Evolutionary conservation across 805 yeast species (phyloP).

Genomic region (Lipomyces yamadae): DNA sequence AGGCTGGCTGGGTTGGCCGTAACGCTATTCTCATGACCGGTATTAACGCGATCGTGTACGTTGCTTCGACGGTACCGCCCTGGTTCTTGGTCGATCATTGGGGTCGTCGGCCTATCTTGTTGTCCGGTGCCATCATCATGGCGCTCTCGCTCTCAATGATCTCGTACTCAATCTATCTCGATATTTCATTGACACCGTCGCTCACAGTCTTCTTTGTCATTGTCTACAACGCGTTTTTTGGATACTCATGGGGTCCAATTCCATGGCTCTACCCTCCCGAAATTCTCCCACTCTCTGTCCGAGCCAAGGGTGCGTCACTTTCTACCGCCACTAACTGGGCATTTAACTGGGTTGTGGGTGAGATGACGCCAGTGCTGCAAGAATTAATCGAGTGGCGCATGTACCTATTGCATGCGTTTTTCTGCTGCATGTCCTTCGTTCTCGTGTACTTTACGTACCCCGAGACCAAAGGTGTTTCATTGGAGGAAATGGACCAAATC

Average conservation of each 20-base stretch:
- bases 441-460: slow-evolving; percentile 78
- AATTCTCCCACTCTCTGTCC: slow-evolving; percentile 74
- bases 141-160: slow-evolving; percentile 68
- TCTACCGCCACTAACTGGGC: slow-evolving; percentile 94
- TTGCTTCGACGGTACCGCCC: slow-evolving; percentile 76
- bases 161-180: slow-evolving; percentile 61
- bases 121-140: slow-evolving; percentile 82
- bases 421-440: slow-evolving; percentile 73
- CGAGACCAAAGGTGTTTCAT: slow-evolving; percentile 84
- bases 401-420: slow-evolving; percentile 78
- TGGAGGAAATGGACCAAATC: slow-evolving; percentile 90
- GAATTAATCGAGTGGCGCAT: slow-evolving; percentile 78
- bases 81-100: slow-evolving; percentile 89
- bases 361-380: slow-evolving; percentile 83
- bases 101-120: slow-evolving; percentile 87
- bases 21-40: slow-evolving; percentile 92
- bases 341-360: slow-evolving; percentile 90
- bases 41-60: slow-evolving; percentile 64
- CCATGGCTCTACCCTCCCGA: slow-evolving; percentile 41
- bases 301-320: slow-evolving; percentile 88
- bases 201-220: slow-evolving; percentile 78
- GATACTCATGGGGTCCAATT: slow-evolving; percentile 78
- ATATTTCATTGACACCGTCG: slow-evolving; percentile 62
- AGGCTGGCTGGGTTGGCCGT: slow-evolving; percentile 92
- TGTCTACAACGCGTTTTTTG: slow-evolving; percentile 78